Evolutionary conservation across 345 rosid species (phyloP).

Genomic region (Psidium friedrichsthalianum): DNA sequence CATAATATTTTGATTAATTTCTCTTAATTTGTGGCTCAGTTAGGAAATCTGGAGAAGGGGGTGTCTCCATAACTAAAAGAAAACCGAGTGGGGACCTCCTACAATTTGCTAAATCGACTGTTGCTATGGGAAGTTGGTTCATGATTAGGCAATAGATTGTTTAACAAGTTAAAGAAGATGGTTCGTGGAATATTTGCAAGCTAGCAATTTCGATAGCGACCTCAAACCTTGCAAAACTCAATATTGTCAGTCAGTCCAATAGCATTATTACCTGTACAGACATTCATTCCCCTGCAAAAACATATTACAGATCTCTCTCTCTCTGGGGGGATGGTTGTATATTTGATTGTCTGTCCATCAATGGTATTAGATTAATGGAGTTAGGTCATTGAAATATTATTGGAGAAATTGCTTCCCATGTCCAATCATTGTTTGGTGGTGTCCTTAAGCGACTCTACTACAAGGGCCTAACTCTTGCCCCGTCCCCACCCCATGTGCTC

Average conservation of each 20-base stretch:
- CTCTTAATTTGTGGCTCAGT: not conserved
- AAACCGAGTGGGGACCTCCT: not conserved
- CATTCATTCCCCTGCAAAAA: not conserved
- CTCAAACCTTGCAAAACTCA: not conserved
- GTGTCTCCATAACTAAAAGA: not conserved
- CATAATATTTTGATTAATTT: not conserved
- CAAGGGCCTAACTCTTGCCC: constrained; percentile 2
- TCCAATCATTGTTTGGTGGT: constrained; percentile 29
- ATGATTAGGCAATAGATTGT: not conserved
- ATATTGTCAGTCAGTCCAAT: not conserved
- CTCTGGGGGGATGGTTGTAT: not conserved
- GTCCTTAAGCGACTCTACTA: constrained; percentile 7
- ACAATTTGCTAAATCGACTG: not conserved
- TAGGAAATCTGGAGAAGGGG: not conserved
- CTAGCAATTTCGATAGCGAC: constrained; percentile 1
- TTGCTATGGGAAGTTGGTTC: not conserved
- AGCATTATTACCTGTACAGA: not conserved
- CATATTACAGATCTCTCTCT: not conserved
- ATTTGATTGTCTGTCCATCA: not conserved
- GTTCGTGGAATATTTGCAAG: not conserved
- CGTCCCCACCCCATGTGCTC: constrained; percentile 27
- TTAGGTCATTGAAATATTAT: not conserved
- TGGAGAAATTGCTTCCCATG: constrained; percentile 3
- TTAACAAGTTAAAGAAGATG: not conserved
- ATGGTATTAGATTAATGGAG: not conserved